These are phyloP conservation scores for Cladosporium velox DNA, from an alignment of 2,329 filamentous ascomycete genomes.

Conservation along the genomic window DNA sequence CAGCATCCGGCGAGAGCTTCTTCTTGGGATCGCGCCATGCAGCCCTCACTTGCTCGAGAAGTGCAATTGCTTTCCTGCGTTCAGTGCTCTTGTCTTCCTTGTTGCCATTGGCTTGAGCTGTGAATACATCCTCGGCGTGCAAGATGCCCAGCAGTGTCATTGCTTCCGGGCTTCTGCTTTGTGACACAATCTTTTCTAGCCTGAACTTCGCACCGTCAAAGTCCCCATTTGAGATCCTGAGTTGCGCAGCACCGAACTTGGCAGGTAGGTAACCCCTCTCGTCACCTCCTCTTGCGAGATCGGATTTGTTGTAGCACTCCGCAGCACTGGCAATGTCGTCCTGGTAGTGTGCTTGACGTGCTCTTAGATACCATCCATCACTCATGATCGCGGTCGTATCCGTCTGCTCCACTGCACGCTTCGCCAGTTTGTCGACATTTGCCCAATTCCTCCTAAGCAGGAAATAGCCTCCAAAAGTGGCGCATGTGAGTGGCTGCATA, in stretches of 20 bases:
- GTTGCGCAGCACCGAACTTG: slow-evolving; percentile 90
- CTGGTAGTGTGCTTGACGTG: slow-evolving; percentile 84
- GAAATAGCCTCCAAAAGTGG: slow-evolving; percentile 89
- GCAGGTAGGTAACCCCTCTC: slow-evolving; percentile 90
- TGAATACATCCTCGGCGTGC: slow-evolving; percentile 92
- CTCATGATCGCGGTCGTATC: slow-evolving; percentile 96
- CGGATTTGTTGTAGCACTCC: slow-evolving; percentile 86
- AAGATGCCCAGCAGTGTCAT: slow-evolving; percentile 90
- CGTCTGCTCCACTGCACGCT: slow-evolving; percentile 91
- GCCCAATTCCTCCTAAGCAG: slow-evolving; percentile 76
- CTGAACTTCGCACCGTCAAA: slow-evolving; percentile 89
- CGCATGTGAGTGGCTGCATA: slow-evolving; percentile 83
- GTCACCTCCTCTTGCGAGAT: slow-evolving; percentile 87
- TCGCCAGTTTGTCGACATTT: slow-evolving; percentile 82
- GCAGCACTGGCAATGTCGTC: slow-evolving; percentile 73
- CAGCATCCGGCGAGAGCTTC: slow-evolving; percentile 75
- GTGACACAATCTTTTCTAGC: slow-evolving; percentile 90
- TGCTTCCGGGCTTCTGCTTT: slow-evolving; percentile 79
- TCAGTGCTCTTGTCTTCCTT: slow-evolving; percentile 88
- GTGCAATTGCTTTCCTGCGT: slow-evolving; percentile 79
- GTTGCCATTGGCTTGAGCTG: slow-evolving; percentile 66
- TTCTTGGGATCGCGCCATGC: slow-evolving; percentile 94
- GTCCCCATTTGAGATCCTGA: slow-evolving; percentile 81
- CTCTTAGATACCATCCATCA: slow-evolving; percentile 95
- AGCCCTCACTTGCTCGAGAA: slow-evolving; percentile 80